Base-by-base conservation (phyloP, 2,329 filamentous ascomycete species). In the Diaporthe sp. region DNA sequence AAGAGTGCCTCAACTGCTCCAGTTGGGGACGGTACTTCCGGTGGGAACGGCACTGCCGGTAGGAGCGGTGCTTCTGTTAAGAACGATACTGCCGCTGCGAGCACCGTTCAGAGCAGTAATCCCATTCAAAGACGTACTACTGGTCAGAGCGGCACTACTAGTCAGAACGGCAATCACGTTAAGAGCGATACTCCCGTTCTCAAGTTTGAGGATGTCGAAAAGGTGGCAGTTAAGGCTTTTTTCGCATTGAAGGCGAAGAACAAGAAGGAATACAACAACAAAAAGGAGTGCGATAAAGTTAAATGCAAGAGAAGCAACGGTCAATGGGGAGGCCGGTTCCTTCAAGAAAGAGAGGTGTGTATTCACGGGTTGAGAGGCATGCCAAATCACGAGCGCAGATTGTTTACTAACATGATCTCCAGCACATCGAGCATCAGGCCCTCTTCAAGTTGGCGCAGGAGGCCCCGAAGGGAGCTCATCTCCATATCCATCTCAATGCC, bases 401-500 rank as follows among this genome's bases (percentile, higher is more conserved):
- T 37, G 17, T 6, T 31, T 1, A 67, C 61, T 51, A 20, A 37
- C 28, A 37, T 37, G 3, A 37, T 31, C 1, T 67, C 1, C 2
- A 67, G 61, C 17, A 31, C 8, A 90, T 93, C 78, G 82, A 87
- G 44, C 67, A 87, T 55, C 94, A 92, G 12, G 82, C 85, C 51
- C 80, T 95, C 20, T 90, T 92, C 78, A 78, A 85, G 34, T 87
- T 93, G 31, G 89, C 91, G 6, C 85, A 85, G 42, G 80, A 82
- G 73, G 89, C 94, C 86, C 94, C 94, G 53, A 95, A 95, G 82
- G 94, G 93, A 3, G 89, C 89, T 1, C 92, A 95, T 81, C 85
- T 95, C 34, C 94, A 95, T 82, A 89, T 94, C 31, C 94, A 95
- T 82, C 95, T 94, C 86, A 95, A 95, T 81, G 89, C 93, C 28